A percentile compares a stretch with the other conserved stretches of the same genome.
These are phyloP conservation scores for Opeltia flavorubescens DNA, from an alignment of 495 filamentous ascomycete genomes.

Conservation along the genomic window DNA sequence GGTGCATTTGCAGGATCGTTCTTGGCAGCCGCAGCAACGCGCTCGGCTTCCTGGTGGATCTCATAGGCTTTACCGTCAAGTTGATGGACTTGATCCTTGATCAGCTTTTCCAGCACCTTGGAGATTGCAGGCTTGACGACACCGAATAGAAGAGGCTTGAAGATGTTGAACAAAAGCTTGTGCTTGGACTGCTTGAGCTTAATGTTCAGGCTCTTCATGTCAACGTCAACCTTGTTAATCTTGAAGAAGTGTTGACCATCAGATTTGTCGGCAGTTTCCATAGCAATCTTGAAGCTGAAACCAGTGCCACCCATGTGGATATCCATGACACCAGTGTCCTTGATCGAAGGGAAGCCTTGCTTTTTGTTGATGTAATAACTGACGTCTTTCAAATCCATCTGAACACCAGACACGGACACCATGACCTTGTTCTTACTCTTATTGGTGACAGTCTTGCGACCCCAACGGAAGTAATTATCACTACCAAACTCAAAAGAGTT, in stretches of 20 bases:
- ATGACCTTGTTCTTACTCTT: slow-evolving; percentile 70
- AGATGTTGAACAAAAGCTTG: slow-evolving; percentile 74
- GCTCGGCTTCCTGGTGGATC: slow-evolving; percentile 70
- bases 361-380: slow-evolving; percentile 94
- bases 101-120: slow-evolving; percentile 77
- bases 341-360: slow-evolving; percentile 84
- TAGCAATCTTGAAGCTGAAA: slow-evolving; percentile 81
- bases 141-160: slow-evolving; percentile 79
- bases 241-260: slow-evolving; percentile 83
- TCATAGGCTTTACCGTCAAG: slow-evolving; percentile 57
- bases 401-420: slow-evolving; percentile 75
- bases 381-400: slow-evolving; percentile 78
- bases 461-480: slow-evolving; percentile 94
- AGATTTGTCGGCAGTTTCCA: slow-evolving; percentile 63
- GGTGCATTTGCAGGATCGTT: slow-evolving; percentile 61
- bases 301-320: slow-evolving; percentile 79
- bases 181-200: slow-evolving; percentile 89
- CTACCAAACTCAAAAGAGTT: slow-evolving; percentile 82
- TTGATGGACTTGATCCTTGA: slow-evolving; percentile 60
- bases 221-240: slow-evolving; percentile 74
- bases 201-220: slow-evolving; percentile 73
- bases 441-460: slow-evolving; percentile 70
- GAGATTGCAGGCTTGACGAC: slow-evolving; percentile 70
- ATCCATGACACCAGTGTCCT: slow-evolving; percentile 79
- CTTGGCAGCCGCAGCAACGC: slow-evolving; percentile 49